Evolutionary conservation across 2,329 filamentous ascomycete genomes (phyloP).

Genomic region (Fusarium palustre): DNA sequence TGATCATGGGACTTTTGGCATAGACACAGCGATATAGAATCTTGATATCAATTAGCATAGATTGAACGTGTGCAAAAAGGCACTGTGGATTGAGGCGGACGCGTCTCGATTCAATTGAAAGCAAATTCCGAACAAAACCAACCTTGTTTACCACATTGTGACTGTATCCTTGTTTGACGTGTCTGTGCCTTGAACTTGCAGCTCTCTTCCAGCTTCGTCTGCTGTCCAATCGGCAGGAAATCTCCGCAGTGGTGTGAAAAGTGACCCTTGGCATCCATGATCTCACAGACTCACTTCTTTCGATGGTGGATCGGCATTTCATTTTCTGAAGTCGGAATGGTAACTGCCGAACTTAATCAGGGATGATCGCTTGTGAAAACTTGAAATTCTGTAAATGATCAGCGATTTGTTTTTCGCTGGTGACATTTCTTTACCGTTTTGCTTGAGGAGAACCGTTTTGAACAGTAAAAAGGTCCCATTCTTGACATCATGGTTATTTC

Average conservation of each 20-base stretch:
- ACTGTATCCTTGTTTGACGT: background rate
- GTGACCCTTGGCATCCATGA: background rate
- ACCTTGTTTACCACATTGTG: background rate
- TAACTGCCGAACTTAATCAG: constrained; percentile 20
- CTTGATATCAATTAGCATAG: constrained; percentile 43
- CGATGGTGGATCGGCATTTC: background rate
- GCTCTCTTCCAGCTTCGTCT: background rate
- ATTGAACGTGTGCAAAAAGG: constrained; percentile 18
- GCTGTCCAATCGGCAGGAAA: constrained; percentile 9
- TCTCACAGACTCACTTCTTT: background rate
- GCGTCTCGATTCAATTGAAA: constrained; percentile 32
- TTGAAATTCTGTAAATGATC: constrained; percentile 7
- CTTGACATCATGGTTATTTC: background rate
- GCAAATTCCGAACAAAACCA: constrained; percentile 27
- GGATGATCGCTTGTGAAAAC: background rate
- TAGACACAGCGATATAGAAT: constrained; percentile 42
- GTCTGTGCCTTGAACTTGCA: constrained; percentile 2
- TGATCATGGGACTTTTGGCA: constrained; percentile 36
- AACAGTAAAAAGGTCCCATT: background rate
- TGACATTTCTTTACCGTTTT: constrained; percentile 8
- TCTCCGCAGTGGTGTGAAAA: background rate
- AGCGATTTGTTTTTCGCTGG: background rate
- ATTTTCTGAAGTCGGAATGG: background rate
- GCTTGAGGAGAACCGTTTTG: background rate
- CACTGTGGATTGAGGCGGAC: background rate